Base-by-base conservation (phyloP, 2,329 filamentous ascomycete species). In the Coniochaeta hoffmannii region DNA sequence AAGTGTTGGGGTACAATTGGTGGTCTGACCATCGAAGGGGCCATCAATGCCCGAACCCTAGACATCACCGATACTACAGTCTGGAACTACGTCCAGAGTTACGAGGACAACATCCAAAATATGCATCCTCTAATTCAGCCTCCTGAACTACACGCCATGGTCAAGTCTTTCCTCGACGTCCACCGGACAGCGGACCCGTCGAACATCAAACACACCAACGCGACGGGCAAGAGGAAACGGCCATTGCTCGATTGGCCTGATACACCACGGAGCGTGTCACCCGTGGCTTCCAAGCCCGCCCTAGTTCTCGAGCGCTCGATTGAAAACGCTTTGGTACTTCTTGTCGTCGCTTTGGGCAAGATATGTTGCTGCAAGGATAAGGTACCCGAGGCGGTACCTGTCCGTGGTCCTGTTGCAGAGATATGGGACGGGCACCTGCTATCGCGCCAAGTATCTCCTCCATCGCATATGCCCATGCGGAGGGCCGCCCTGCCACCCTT, bases 281-380 rank as follows among this genome's bases (percentile, higher is more conserved):
- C 49, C 9, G 30, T 31, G 4, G 17, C 15, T 11, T 67, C 63
- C 44, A 79, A 77, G 61, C 70, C 73, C 7, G 75, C 75, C 55
- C 82, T 82, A 2, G 80, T 79, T 60, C 64, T 65, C 22, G 61
- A 63, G 46, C 77, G 86, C 53, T 90, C 87, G 8, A 84, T 94
- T 15, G 81, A 85, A 54, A 96, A 89, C 61, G 91, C 91, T 0
- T 78, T 97, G 36, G 82, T 97, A 1, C 78, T 97, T 2, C 77
- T 93, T 4, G 83, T 96, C 1, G 77, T 97, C 54, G 93, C 93
- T 0, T 74, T 99, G 6, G 94, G 94, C n/a, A 91, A 90, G 65
- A 88, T 97, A 12, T 93, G 89, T 63, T 68, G 76, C 9, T 71
- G 79, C 61, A 76, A 75, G 46, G 75, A 76, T 7, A 74, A 72